Base-by-base conservation (phyloP, 1,139 yeast genomes). In the Sugiyamaella novakii region DNA sequence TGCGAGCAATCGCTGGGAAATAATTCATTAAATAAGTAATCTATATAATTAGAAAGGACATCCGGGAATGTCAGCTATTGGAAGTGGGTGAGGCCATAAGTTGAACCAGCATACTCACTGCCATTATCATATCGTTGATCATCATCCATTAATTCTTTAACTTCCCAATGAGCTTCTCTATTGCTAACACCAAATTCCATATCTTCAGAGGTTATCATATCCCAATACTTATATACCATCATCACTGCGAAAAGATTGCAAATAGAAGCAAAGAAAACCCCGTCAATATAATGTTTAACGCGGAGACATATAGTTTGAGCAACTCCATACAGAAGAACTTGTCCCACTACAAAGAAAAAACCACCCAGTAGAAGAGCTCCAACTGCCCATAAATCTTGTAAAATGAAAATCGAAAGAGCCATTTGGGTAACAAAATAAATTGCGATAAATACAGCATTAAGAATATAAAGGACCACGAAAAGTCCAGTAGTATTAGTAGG, bases 191-290 rank as follows among this genome's bases (percentile, higher is more conserved):
- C 81, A 67, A 92, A 92, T 69, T 92, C 98, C 62, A 91, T 80
- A 66, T 92, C 98, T 63, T 92, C 98, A 52, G 83, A 81, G n/a
- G 98, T 92, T 48, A 92, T 84, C 80, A 88, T 87, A 43, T 91
- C 97, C 97, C 98, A 92, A 60, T 83, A 87, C 69, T 92, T 91
- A 73, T 89, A 91, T 50, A 91, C 75, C 98, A 92, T 91, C 96
- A 92, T 89, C 49, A 85, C 73, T 5, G 95, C 78, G 61, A 88
- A 86, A 44, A 88, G 66, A 64, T 87, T 87, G 63, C 95, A 81
- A 39, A 87, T 62, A 28, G 94, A 78, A 19, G 91, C 95, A 62
- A 91, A 87, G 65, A 91, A 85, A 28, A 88, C 69, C 1, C 98
- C 98, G 62, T 92, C 98, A 22, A 89, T 75, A 65, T 91, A 92